Evolutionary conservation across 2,329 filamentous ascomycete genomes (phyloP).

Genomic region (Pseudocercospora vitis): DNA sequence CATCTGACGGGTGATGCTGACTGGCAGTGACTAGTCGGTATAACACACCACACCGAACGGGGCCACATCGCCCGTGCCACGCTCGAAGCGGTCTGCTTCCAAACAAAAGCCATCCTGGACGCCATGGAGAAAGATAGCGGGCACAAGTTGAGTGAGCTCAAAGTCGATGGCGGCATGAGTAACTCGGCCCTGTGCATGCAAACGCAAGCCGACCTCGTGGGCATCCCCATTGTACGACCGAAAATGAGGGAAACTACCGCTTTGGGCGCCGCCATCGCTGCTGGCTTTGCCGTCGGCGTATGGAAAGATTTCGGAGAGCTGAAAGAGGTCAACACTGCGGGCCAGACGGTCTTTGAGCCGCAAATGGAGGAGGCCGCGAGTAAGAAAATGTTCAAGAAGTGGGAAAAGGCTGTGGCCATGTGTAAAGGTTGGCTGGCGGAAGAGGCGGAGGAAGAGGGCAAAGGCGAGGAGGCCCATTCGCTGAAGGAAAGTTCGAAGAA

Average conservation of each 20-base stretch:
- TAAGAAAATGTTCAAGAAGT: constrained; percentile 64
- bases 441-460: constrained; percentile 20
- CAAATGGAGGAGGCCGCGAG: constrained; percentile 56
- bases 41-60: constrained; percentile 68
- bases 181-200: constrained; percentile 89
- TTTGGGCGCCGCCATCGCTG: constrained; percentile 83
- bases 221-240: constrained; percentile 79
- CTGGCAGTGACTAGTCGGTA: constrained; percentile 31
- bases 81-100: constrained; percentile 87
- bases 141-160: constrained; percentile 70
- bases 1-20: constrained; percentile 8
- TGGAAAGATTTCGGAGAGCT: constrained; percentile 77
- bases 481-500: constrained; percentile 17
- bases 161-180: constrained; percentile 86
- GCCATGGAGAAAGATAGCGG: constrained; percentile 87
- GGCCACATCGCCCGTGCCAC: constrained; percentile 88
- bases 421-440: constrained; percentile 64
- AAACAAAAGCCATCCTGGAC: constrained; percentile 87
- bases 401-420: constrained; percentile 78
- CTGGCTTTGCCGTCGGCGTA: constrained; percentile 77
- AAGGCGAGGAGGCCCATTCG: constrained; percentile 15
- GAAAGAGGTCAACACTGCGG: constrained; percentile 68
- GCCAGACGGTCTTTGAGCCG: constrained; percentile 69
- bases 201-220: constrained; percentile 82
- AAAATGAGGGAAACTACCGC: constrained; percentile 89